Base-by-base conservation (phyloP, 768 basidiomycete species). In the Mycena belliarum region DNA sequence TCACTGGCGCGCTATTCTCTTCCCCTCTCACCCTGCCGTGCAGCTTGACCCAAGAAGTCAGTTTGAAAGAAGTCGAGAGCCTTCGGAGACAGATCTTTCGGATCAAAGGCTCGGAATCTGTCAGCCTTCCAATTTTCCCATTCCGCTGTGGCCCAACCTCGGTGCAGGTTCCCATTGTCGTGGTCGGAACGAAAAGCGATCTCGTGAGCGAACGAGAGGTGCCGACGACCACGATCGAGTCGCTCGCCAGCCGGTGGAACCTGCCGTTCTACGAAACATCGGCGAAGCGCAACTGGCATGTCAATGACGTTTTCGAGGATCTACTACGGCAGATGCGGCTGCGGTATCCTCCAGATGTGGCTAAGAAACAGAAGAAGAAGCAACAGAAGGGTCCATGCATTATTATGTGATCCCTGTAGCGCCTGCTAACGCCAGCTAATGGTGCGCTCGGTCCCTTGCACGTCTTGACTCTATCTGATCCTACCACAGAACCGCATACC, bases 141-240 rank as follows among this genome's bases (percentile, higher is more conserved):
- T 50, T 25, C 26, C 42, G 11, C 46, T 44, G 52, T 63, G 21
- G 57, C 41, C 40, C 61, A 25, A 23, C 26, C 38, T 23, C 4
- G n/a, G 15, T 51, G 37, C 61, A 89, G 85, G 74, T 92, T 20
- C 93, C 93, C 10, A 89, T 95, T 61, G 88, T 93, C 12, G 81
- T 94, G 16, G 93, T 93, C 10, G 93, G 92, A 41, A 93, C 92
- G 28, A 93, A 93, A 69, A 77, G 88, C 40, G 93, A 95, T 69
- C 81, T 95, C 37, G 82, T 81, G 25, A 85, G 82, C 57, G 93
- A 95, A 70, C 82, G 93, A 29, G 90, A 93, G 68, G 89, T 95
- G 7, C 82, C 84, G 18, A 77, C 80, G 44, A 75, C 68, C 40
- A 83, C 82, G 0, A 88, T 92, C 32, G 82, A 87, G 66, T 73